These are phyloP conservation scores for Chenopodium album DNA, from an alignment of 148 eudicot genomes.

Conservation along the genomic window DNA sequence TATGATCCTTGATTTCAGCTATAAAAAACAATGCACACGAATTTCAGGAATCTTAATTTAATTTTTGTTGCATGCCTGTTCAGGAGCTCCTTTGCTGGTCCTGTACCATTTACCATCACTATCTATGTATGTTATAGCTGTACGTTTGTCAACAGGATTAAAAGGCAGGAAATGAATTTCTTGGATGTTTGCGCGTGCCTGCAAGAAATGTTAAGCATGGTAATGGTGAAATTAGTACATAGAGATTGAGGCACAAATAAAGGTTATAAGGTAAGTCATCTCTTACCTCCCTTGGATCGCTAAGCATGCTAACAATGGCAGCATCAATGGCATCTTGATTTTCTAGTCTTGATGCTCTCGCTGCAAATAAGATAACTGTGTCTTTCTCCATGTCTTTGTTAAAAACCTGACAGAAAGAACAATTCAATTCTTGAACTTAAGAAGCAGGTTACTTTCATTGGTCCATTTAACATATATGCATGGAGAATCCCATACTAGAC, in stretches of 20 bases:
- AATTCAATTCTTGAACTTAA: neutral
- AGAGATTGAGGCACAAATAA: slow-evolving; percentile 3
- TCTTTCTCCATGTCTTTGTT: slow-evolving; percentile 61
- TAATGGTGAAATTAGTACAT: neutral
- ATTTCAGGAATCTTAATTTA: neutral
- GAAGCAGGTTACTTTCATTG: neutral
- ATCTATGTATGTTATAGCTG: slow-evolving; percentile 66
- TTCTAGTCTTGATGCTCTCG: slow-evolving; percentile 77
- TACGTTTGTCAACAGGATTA: slow-evolving; percentile 69
- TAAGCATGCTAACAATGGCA: slow-evolving; percentile 65
- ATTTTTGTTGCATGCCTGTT: slow-evolving; percentile 42
- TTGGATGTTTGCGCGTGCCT: slow-evolving; percentile 68
- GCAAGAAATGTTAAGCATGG: slow-evolving; percentile 10
- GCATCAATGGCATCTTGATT: slow-evolving; percentile 86
- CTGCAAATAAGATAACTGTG: slow-evolving; percentile 63
- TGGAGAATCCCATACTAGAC: neutral
- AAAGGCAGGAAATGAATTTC: slow-evolving; percentile 70
- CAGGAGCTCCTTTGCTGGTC: slow-evolving; percentile 72
- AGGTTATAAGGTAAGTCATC: slow-evolving; percentile 1
- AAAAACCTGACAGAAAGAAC: slow-evolving; percentile 44
- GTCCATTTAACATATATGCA: neutral
- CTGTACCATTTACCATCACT: slow-evolving; percentile 65
- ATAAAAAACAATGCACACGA: neutral
- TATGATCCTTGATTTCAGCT: neutral
- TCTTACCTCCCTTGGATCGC: slow-evolving; percentile 73